Conservation (phyloP, 306 rosid species). For the Fagus sylvatica region DNA sequence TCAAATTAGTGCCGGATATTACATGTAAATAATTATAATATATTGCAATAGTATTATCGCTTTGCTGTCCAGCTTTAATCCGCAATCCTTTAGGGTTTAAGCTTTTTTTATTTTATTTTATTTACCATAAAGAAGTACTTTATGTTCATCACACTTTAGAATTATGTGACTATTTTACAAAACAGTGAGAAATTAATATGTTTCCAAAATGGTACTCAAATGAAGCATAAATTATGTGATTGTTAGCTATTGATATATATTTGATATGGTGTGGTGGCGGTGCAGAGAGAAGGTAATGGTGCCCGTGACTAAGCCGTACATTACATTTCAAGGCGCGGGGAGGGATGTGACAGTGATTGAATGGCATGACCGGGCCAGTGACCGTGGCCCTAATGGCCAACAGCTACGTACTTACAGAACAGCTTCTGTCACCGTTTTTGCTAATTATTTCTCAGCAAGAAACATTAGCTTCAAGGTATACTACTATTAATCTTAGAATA, state of each 20-base stretch:
- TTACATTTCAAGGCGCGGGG: slow-evolving; percentile 78
- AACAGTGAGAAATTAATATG: too few species aligned
- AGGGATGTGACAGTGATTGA: slow-evolving; percentile 76
- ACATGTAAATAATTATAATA: slow-evolving; percentile 43
- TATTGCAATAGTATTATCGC: too few species aligned
- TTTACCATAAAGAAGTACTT: not conserved
- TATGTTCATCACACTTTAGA: too few species aligned
- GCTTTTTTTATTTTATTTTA: not conserved
- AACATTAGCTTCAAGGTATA: slow-evolving; percentile 84
- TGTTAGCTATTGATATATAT: too few species aligned
- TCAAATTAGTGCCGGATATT: slow-evolving; percentile 68
- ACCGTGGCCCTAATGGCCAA: slow-evolving; percentile 85
- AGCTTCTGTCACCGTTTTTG: slow-evolving; percentile 81
- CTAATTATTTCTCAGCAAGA: slow-evolving; percentile 73
- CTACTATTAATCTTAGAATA: too few species aligned
- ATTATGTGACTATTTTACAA: too few species aligned
- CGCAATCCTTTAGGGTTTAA: not conserved
- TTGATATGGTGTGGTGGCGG: not conserved
- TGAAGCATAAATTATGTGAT: not conserved
- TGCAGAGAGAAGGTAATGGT: slow-evolving; percentile 87
- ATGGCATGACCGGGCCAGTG: slow-evolving; percentile 90
- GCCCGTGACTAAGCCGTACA: slow-evolving; percentile 78
- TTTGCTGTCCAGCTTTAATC: too few species aligned
- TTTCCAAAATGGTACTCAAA: too few species aligned
- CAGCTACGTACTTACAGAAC: slow-evolving; percentile 86